Evolutionary conservation across 495 filamentous ascomycete species (phyloP), one percentile per base, ranked within the genome.

Genomic region (Hypoxylon cercidicola): DNA sequence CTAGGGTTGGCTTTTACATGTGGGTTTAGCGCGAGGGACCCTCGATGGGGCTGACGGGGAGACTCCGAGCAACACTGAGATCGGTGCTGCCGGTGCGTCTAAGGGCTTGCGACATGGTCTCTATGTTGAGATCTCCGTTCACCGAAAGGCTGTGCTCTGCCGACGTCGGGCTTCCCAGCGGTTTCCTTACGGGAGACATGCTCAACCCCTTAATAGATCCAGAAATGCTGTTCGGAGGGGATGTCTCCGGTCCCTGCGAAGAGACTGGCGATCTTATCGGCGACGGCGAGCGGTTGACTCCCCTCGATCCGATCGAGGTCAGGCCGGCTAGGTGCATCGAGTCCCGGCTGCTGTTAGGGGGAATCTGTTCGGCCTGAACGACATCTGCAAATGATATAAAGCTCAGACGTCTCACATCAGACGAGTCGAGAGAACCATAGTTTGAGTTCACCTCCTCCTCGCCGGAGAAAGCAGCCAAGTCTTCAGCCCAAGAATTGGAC

Each of bases 331-430:
- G 74, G 71, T 89, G 85, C 50, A 88, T 81, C 37, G 83, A 83
- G 54, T 91, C 87, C 70, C 87, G 79, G 52, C 79, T 82, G 28
- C 79, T 82, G 39, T 82, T 87, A 19, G 62, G 64, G 16, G 63
- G 57, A 3, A 81, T 79, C 70, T 96, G 93, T 72, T 97, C 93
- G 20, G 90, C 85, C 72, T 95, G 91, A n/a, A 97, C 92, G 10
- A 97, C 91, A 70, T 97, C 93, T 25, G 93, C 92, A 72, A 97
- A 97, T 13, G 91, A 94, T 73, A 97, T 96, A 78, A 97, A 97
- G 75, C 88, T 91, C 48, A 97, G 78, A 11, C 93, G 85, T 20
- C 91, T 85, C n/a, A 92, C 84, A 75, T 96, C 93, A 32, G 84
- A 83, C 12, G 82, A 84, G 72, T 93, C 91, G 48, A 91, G 78